Conservation (phyloP, 2,329 filamentous ascomycete species). For the Colletotrichum shisoi region DNA sequence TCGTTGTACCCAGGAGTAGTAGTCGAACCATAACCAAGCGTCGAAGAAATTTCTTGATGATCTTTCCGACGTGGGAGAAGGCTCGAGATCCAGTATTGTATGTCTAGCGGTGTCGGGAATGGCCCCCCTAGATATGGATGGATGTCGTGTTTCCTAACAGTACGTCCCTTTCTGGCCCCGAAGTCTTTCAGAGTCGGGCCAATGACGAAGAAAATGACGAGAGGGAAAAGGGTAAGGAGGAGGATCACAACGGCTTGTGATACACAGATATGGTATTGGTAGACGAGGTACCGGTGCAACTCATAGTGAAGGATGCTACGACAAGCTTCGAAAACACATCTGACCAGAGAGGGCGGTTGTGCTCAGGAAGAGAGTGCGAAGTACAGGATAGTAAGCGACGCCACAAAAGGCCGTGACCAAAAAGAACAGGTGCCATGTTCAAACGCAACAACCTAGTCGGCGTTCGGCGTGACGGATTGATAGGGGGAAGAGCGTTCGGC, state of each 20-base stretch:
- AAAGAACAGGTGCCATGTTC: conserved; percentile 5
- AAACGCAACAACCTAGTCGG: conserved; percentile 26
- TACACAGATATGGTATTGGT: background rate
- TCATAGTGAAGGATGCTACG: conserved; percentile 23
- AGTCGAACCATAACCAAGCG: background rate
- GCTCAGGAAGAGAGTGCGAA: background rate
- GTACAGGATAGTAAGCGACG: background rate
- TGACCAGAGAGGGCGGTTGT: background rate
- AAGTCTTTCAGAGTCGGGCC: background rate
- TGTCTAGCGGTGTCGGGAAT: background rate
- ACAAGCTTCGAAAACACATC: conserved; percentile 7
- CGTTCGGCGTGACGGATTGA: conserved; percentile 30
- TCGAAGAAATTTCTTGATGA: no score
- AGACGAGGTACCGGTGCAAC: conserved; percentile 14
- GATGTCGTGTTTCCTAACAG: background rate
- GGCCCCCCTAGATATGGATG: background rate
- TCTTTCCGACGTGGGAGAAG: background rate
- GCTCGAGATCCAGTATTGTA: background rate
- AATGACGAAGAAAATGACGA: background rate
- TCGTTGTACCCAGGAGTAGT: background rate
- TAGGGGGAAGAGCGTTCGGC: conserved; percentile 32
- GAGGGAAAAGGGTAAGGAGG: background rate
- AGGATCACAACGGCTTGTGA: background rate
- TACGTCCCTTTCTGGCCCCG: background rate
- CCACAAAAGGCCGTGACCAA: conserved; percentile 6